Conservation (phyloP, 2,329 filamentous ascomycete species). For the Colletotrichum paranaense region DNA sequence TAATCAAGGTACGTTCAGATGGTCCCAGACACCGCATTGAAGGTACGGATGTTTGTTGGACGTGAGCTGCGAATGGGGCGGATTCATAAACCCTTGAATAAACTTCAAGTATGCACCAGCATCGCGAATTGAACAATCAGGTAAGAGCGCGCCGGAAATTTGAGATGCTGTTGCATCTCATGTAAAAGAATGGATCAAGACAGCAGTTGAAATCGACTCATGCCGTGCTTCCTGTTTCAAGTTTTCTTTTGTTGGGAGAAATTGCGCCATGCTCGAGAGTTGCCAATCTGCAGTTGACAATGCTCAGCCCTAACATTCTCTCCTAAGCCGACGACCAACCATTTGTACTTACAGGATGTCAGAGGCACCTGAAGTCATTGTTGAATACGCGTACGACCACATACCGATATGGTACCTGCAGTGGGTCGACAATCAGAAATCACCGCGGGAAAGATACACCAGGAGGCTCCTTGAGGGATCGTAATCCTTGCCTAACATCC, state of each 20-base stretch:
- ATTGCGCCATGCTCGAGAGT: not conserved
- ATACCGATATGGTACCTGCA: not conserved
- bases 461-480: not conserved
- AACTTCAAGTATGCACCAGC: too few relatives aligned
- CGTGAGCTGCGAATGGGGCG: too few relatives aligned
- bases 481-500: not conserved
- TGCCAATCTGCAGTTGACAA: not conserved
- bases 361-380: not conserved
- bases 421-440: not conserved
- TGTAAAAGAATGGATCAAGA: not conserved
- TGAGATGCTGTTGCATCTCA: not conserved
- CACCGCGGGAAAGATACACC: not conserved
- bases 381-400: not conserved
- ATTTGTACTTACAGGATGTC: not conserved
- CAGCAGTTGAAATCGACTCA: not conserved
- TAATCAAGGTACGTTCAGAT: too few relatives aligned
- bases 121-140: too few relatives aligned
- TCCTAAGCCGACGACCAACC: not conserved
- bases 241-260: not conserved
- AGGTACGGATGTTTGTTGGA: too few relatives aligned
- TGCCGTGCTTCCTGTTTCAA: not conserved
- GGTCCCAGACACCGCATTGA: too few relatives aligned
- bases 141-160: too few relatives aligned
- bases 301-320: not conserved
- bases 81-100: too few relatives aligned